These are phyloP conservation scores for Clavispora carvajalis DNA, from an alignment of 805 yeast species.

Conservation along the genomic window DNA sequence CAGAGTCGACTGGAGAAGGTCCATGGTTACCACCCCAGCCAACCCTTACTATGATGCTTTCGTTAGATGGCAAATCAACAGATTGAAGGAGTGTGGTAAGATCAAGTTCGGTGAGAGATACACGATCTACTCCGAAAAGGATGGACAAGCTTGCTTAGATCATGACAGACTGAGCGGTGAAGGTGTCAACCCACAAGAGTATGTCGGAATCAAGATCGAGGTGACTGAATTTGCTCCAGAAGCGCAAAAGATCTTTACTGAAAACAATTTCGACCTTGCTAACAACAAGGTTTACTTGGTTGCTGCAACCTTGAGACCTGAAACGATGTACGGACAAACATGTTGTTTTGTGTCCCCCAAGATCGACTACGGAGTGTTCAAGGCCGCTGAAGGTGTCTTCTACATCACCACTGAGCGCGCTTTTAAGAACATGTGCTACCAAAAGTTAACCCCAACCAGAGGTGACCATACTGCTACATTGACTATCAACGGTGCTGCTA, in stretches of 20 bases:
- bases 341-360: conserved; percentile 97
- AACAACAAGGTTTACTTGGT: conserved; percentile 72
- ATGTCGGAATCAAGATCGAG: conserved; percentile 85
- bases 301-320: conserved; percentile 97
- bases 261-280: conserved; percentile 40
- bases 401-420: conserved; percentile 91
- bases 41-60: conserved; percentile 90
- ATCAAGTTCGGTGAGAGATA: conserved; percentile 97
- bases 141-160: conserved; percentile 99
- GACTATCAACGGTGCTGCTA: conserved; percentile 59
- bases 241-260: conserved; percentile 51
- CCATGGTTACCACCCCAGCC: conserved; percentile 89
- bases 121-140: conserved; percentile 95
- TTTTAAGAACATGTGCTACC: conserved; percentile 95
- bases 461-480: conserved; percentile 65
- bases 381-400: conserved; percentile 70
- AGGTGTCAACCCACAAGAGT: conserved; percentile 95
- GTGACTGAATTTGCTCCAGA: conserved; percentile 53
- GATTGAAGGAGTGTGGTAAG: conserved; percentile 77
- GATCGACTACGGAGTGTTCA: conserved; percentile 85
- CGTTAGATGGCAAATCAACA: conserved; percentile 93
- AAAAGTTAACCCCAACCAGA: conserved; percentile 84
- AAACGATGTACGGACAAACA: conserved; percentile 98
- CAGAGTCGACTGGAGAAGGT: conserved; percentile 97
- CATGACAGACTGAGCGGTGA: conserved; percentile 97